These are phyloP conservation scores for Wickerhamiella vanderwaltii DNA, from an alignment of 805 yeast species.

Conservation along the genomic window DNA sequence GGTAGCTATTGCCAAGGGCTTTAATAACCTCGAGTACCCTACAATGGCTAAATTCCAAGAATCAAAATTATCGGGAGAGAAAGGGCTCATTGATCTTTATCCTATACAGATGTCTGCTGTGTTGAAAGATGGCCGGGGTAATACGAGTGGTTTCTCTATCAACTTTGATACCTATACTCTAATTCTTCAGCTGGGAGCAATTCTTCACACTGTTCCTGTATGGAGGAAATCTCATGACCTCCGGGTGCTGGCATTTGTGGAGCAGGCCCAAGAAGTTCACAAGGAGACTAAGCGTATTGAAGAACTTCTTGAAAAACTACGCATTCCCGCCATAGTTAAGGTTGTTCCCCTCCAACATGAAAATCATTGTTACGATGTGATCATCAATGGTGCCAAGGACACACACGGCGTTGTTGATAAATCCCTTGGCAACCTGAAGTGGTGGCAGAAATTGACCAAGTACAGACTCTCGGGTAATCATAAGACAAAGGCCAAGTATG, in stretches of 20 bases:
- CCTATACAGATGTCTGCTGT: conserved; percentile 95
- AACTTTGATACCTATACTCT: conserved; percentile 93
- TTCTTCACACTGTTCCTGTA: conserved; percentile 79
- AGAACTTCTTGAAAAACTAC: conserved; percentile 55
- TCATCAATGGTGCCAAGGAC: conserved; percentile 53
- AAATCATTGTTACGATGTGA: conserved; percentile 54
- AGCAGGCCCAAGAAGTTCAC: conserved; percentile 50
- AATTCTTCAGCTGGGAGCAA: conserved; percentile 87
- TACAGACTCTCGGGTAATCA: conserved; percentile 33
- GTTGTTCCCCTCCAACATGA: conserved; percentile 54
- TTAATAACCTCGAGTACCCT: conserved; percentile 57
- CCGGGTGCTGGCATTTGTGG: conserved; percentile 85
- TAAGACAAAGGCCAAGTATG: not conserved
- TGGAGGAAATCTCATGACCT: conserved; percentile 72
- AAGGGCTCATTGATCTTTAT: conserved; percentile 67
- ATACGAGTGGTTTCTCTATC: conserved; percentile 58
- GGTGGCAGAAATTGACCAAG: conserved; percentile 69
- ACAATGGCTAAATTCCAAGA: conserved; percentile 19
- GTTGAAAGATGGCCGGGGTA: conserved; percentile 51
- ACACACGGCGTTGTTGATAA: conserved; percentile 37
- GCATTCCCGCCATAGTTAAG: conserved; percentile 74
- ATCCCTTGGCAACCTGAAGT: conserved; percentile 48
- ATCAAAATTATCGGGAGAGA: conserved; percentile 23
- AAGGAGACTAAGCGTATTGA: conserved; percentile 56
- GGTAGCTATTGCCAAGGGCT: conserved; percentile 89